Evolutionary conservation across 768 basidiomycete genomes (phyloP).

Genomic region (Amanita molliuscula): DNA sequence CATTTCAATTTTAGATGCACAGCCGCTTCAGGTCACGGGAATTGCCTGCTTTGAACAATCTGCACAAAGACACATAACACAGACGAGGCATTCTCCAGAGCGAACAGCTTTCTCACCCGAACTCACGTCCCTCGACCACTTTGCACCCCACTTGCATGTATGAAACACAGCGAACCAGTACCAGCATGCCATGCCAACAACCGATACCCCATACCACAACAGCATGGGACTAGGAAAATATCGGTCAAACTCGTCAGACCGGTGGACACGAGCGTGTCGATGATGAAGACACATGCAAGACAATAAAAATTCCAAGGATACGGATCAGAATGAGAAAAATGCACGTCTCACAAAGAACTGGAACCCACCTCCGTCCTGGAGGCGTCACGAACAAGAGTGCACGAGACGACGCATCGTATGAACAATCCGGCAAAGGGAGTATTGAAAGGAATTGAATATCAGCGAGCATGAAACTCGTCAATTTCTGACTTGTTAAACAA

Average conservation of each 20-base stretch:
- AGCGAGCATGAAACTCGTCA: slow-evolving; percentile 18
- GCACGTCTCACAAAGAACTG: slow-evolving; percentile 57
- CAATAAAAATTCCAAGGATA: background rate
- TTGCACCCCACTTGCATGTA: slow-evolving; percentile 25
- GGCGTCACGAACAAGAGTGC: slow-evolving; percentile 48
- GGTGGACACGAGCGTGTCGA: slow-evolving; percentile 49
- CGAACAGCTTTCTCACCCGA: too few relatives aligned
- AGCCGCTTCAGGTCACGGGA: too few relatives aligned
- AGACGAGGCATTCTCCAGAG: too few relatives aligned
- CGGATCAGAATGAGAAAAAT: slow-evolving; percentile 13
- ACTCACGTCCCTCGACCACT: background rate
- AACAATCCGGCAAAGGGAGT: slow-evolving; percentile 57
- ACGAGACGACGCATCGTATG: slow-evolving; percentile 51
- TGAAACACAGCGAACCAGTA: slow-evolving; percentile 39
- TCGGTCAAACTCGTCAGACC: slow-evolving; percentile 20
- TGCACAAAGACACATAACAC: too few relatives aligned
- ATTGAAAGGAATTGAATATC: slow-evolving; percentile 67
- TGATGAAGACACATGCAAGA: slow-evolving; percentile 24
- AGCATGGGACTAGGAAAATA: slow-evolving; percentile 33
- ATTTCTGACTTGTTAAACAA: background rate
- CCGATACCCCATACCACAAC: slow-evolving; percentile 34
- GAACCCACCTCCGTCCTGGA: slow-evolving; percentile 67
- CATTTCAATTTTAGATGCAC: too few relatives aligned
- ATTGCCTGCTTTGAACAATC: too few relatives aligned
- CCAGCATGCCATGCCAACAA: slow-evolving; percentile 48